Base-by-base conservation (phyloP, 2,329 filamentous ascomycete species). In the Sodiomyces alkalinus region DNA sequence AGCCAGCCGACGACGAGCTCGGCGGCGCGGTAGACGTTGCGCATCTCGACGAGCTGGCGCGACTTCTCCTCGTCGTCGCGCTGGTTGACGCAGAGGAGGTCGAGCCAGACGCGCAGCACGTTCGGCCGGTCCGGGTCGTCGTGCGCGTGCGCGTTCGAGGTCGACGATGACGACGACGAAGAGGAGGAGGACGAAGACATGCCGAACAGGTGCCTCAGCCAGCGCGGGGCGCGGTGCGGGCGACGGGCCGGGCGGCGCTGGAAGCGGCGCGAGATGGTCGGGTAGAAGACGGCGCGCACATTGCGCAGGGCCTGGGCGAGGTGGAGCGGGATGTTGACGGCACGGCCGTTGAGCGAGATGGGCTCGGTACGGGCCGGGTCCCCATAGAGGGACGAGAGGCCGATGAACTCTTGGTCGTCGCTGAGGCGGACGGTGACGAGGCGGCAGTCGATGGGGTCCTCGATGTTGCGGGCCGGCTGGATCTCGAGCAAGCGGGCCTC, bases 401-500 rank as follows among this genome's bases (percentile, higher is more conserved):
- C 47, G 34, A 47, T 41, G 24, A 42, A 47, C 21, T 49, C 40
- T 5, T 30, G 16, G 5, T 40, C 30, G 10, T 44, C 34, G 25
- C 31, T 41, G 20, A 52, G 41, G 3, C 37, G 35, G 18, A 43
- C 33, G 14, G 43, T 47, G 16, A 53, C 36, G 16, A 53, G 37
- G 10, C 50, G 50, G 29, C 47, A 52, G n/a, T 44, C 41, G 22
- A 52, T 33, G 7, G 39, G 38, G 15, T 51, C 48, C 15, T 38
- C 39, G 28, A 47, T 34, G 24, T 33, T 36, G 34, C 35, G 38
- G 16, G 42, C 33, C 6, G 49, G 40, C 24, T 47, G 41, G 20
- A 53, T 36, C 36, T 52, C 49, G 7, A 53, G 36, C 29, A 52
- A 35, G 16, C 49, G 49, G 13, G 51, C 38, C 33, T 52, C 49